Base-by-base conservation (phyloP, 208 protist genomes). In the Zelonia costaricensis region DNA sequence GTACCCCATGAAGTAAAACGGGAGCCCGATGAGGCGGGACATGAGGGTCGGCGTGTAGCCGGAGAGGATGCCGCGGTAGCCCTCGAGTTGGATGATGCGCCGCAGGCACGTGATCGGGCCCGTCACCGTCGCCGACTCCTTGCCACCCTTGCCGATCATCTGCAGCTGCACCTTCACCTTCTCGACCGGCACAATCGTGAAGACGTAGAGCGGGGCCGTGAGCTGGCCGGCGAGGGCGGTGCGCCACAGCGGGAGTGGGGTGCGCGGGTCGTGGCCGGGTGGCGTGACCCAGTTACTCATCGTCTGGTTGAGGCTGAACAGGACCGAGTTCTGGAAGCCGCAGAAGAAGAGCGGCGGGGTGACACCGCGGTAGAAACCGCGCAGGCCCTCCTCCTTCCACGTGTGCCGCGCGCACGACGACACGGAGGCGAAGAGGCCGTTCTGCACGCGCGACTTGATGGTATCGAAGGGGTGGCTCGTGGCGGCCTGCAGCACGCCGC, bases 391-490 rank as follows among this genome's bases (percentile, higher is more conserved):
- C 20, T 67, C 55, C 10, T 20, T 22, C 81, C 69, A 88, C 25
- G 74, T 88, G 46, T 64, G 30, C 30, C 51, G 49, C 31, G 67
- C 65, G 54, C 78, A 88, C 33, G 63, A 74, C 4, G 62, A 60
- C 30, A 84, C 68, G 44, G 56, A 77, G 1, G 80, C 78, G 48
- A 78, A 85, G 42, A 88, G 46, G 25, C 85, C 81, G 47, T 76
- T 70, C 57, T 92, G 85, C 38, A 92, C 64, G 10, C 81, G 80
- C 20, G 76, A 78, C 57, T 92, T 92, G 46, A 92, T 71, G 9
- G 81, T 88, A 44, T 92, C 85, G 42, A 92, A 77, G 3, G 85
- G 85, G 63, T 92, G 78, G 48, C 78, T 84, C n/a, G 56, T 69
- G 35, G 62, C 59, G 2, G 85, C 85, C 74, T 86, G 85, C 64